Conservation (phyloP, 169 alveolate genomes). For the Pseudocohnilembus persalinus region DNA sequence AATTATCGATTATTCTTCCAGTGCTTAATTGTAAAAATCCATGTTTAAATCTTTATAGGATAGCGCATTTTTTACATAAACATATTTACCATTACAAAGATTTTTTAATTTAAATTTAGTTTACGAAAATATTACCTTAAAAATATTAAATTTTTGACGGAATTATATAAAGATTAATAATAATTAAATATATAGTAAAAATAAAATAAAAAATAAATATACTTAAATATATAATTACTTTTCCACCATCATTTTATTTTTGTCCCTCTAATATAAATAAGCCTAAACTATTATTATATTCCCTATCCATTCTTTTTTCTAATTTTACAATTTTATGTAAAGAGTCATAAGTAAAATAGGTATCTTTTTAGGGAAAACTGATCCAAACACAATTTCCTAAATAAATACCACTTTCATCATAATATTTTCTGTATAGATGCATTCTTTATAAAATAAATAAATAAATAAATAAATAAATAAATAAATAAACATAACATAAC, state of each 20-base stretch:
- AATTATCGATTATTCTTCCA: background rate
- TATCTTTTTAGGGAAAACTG: background rate
- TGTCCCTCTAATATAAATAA: background rate
- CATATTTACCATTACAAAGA: background rate
- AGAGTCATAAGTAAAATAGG: background rate
- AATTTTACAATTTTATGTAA: too few relatives aligned
- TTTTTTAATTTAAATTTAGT: background rate
- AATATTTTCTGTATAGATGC: background rate
- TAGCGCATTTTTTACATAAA: background rate
- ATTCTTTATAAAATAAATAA: background rate
- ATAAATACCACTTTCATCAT: background rate
- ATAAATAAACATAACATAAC: too few relatives aligned
- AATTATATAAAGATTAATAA: too few relatives aligned
- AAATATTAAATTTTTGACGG: too few relatives aligned
- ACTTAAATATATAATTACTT: background rate
- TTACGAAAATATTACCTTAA: background rate
- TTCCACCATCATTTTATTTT: background rate
- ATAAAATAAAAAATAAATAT: too few relatives aligned
- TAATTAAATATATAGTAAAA: too few relatives aligned
- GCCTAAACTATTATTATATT: background rate
- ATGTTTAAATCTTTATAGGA: background rate
- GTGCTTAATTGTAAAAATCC: background rate
- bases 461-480: too few relatives aligned
- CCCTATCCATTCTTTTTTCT: background rate
- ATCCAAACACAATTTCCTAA: background rate